A percentile compares a stretch with the other conserved stretches of the same genome.
Conservation (phyloP, 371 early-diverging fungal species). For the Capillidium rhysosporum region DNA sequence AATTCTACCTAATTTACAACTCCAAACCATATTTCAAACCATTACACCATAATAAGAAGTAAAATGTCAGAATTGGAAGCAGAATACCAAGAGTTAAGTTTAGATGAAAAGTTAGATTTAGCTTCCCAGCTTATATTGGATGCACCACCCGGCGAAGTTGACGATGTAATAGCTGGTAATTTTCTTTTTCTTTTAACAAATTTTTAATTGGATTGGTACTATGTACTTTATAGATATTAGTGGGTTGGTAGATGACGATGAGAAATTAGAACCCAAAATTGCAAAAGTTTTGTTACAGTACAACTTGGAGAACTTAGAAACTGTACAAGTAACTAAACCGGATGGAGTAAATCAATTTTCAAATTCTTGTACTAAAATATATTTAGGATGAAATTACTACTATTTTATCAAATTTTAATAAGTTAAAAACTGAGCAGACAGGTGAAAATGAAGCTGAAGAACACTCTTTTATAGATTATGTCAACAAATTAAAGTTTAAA, state of each 20-base stretch:
- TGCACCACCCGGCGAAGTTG: slow-evolving; percentile 92
- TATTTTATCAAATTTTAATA: slow-evolving; percentile 26
- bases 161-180: slow-evolving; percentile 83
- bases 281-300: slow-evolving; percentile 53
- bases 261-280: slow-evolving; percentile 46
- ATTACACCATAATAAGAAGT: too few species aligned
- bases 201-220: not conserved
- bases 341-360: not conserved
- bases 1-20: too few species aligned
- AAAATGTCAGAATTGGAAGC: not conserved
- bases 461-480: slow-evolving; percentile 51
- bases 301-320: slow-evolving; percentile 55
- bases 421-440: too few species aligned
- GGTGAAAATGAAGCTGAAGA: too few species aligned
- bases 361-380: not conserved
- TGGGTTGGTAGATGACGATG: slow-evolving; percentile 62
- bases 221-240: slow-evolving; percentile 48
- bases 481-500: slow-evolving; percentile 34
- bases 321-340: not conserved
- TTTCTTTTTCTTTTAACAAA: not conserved
- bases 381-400: not conserved
- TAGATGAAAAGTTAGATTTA: slow-evolving; percentile 49
- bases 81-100: slow-evolving; percentile 8
- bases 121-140: slow-evolving; percentile 60
- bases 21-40: too few species aligned